These are phyloP conservation scores for Eucalyptus pauciflora DNA, from an alignment of 345 rosid species.

Conservation along the genomic window DNA sequence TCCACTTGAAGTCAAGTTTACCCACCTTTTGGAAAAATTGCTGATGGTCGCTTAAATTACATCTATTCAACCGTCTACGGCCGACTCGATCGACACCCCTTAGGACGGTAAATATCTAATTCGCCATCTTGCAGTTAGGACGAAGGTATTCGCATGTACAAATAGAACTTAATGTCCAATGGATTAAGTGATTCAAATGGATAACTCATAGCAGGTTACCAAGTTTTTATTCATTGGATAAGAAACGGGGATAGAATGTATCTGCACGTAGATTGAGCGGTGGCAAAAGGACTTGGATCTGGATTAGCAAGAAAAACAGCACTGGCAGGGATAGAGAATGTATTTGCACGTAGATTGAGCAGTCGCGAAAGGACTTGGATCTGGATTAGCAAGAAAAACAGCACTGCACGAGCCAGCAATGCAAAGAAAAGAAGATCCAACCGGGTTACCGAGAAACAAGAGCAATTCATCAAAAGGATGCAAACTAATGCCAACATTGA, in stretches of 20 bases:
- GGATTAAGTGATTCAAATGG: background rate
- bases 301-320: background rate
- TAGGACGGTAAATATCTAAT: background rate
- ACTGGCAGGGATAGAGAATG: background rate
- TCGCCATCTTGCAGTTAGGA: background rate
- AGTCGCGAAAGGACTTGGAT: background rate
- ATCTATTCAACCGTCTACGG: background rate
- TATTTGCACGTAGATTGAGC: background rate
- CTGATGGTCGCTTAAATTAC: background rate
- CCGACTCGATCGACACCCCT: background rate
- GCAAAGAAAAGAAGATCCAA: background rate
- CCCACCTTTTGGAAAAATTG: background rate
- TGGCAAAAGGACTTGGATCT: background rate
- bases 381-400: background rate
- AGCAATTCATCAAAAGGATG: background rate
- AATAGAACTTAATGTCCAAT: background rate
- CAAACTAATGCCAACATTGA: background rate
- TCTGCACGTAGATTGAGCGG: background rate
- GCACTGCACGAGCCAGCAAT: background rate
- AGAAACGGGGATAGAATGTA: background rate
- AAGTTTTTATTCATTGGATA: background rate
- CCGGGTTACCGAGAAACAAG: background rate
- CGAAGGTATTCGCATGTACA: background rate
- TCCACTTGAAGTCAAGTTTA: background rate
- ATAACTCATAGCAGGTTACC: background rate